phyloP scores from a whole-genome alignment of 1,284 basidiomycete species.

The Boletus sp. region DNA sequence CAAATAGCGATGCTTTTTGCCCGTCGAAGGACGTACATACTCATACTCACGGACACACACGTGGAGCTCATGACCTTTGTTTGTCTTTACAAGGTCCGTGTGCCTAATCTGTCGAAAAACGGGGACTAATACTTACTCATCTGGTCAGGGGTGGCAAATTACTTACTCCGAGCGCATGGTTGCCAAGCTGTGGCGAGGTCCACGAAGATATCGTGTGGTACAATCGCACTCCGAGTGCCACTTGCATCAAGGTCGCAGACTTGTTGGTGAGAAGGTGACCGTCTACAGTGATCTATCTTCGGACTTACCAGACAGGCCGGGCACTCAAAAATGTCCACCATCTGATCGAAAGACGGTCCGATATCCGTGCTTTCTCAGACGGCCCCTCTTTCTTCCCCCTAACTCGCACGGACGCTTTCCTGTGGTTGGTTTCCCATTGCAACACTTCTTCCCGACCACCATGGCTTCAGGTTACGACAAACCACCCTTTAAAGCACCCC shows the following conservation, averaged over 20 bases:
- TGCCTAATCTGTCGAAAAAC: neutral
- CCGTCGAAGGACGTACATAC: slow-evolving; percentile 57
- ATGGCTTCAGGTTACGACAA: slow-evolving; percentile 18
- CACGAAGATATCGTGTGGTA: slow-evolving; percentile 58
- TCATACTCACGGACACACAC: slow-evolving; percentile 50
- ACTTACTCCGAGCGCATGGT: slow-evolving; percentile 50
- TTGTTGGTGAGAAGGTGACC: slow-evolving; percentile 56
- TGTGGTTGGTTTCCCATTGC: neutral
- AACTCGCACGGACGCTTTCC: no score
- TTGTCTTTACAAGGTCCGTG: slow-evolving; percentile 62
- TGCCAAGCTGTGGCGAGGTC: slow-evolving; percentile 42
- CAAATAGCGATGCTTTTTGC: slow-evolving; percentile 51
- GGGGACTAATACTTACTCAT: slow-evolving; percentile 1
- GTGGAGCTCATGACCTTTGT: slow-evolving; percentile 48
- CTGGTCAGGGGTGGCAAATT: slow-evolving; percentile 54
- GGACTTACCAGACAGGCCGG: no score
- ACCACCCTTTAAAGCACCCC: slow-evolving; percentile 36
- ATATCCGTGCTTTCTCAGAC: no score
- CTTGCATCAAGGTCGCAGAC: slow-evolving; percentile 50
- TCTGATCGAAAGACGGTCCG: no score
- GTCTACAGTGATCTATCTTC: no score
- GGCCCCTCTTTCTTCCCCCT: no score
- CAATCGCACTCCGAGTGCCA: slow-evolving; percentile 50
- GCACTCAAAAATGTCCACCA: no score
- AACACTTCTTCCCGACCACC: neutral